These are phyloP conservation scores for Catharanthus roseus DNA, from an alignment of 257 asterid species.

Conservation along the genomic window DNA sequence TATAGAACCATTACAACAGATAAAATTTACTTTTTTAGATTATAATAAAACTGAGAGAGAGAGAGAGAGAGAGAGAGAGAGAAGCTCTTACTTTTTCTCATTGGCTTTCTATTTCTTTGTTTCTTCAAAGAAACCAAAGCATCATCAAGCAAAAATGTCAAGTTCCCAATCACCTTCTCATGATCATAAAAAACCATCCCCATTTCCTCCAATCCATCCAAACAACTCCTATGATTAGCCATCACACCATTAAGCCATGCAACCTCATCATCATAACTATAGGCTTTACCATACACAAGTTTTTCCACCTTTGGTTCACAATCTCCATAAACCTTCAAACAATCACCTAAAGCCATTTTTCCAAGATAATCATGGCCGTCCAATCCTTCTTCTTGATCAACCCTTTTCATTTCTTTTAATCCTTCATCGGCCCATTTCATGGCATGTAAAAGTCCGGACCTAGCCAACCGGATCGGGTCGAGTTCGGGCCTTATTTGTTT, in stretches of 20 bases:
- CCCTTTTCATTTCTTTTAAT: not conserved
- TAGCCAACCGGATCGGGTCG: constrained; percentile 28
- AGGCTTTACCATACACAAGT: constrained; percentile 19
- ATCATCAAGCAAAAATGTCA: constrained; percentile 34
- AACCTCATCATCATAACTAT: constrained; percentile 39
- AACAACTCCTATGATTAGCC: constrained; percentile 54
- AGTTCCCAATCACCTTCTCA: no score
- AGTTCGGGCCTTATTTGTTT: constrained; percentile 22
- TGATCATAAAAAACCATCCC: constrained; percentile 23
- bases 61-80: no score
- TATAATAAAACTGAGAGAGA: no score
- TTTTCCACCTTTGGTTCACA: constrained; percentile 39
- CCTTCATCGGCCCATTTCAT: constrained; percentile 29
- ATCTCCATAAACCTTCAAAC: constrained; percentile 42
- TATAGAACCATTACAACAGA: no score
- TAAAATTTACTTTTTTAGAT: no score
- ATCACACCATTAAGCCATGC: constrained; percentile 72
- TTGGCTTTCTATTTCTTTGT: not conserved
- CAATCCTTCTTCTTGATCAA: not conserved
- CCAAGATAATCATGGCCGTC: no score
- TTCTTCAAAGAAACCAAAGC: constrained; percentile 39
- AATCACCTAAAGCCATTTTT: constrained; percentile 28
- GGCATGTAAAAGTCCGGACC: constrained; percentile 34
- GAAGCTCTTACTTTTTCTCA: constrained; percentile 24
- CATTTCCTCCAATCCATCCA: constrained; percentile 50